Percentiles rank a stretch among this genome's conserved stretches.
phyloP scores from a whole-genome alignment of 176 grass and related monocot genomes.

The Carex myosuroides region DNA sequence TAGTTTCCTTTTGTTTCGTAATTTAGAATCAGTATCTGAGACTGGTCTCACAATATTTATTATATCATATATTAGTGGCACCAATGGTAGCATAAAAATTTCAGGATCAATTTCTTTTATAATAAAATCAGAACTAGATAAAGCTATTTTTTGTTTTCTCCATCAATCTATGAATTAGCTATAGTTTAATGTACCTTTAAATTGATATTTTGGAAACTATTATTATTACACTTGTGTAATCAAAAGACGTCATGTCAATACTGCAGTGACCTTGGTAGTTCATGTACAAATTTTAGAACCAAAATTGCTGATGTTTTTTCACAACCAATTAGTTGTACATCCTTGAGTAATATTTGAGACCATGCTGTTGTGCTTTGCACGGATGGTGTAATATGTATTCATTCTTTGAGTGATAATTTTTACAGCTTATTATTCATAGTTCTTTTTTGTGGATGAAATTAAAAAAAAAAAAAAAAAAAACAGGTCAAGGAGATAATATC shows the following conservation, averaged over 20 bases:
- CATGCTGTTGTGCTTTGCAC: not conserved
- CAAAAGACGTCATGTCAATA: too few species aligned
- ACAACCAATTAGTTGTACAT: not conserved
- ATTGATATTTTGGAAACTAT: not conserved
- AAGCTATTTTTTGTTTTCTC: not conserved
- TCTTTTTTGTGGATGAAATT: not conserved
- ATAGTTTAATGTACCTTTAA: not conserved
- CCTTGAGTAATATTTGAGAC: not conserved
- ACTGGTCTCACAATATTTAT: too few species aligned
- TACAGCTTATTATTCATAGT: constrained; percentile 3
- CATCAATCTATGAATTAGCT: not conserved
- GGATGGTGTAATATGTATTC: not conserved
- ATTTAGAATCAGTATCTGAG: not conserved
- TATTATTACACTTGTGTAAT: not conserved
- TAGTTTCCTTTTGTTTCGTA: not conserved
- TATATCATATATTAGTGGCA: not conserved
- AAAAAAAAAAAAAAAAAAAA: not conserved
- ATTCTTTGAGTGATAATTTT: not conserved
- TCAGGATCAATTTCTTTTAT: too few species aligned
- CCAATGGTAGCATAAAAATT: not conserved
- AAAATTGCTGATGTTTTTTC: not conserved
- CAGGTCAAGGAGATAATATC: constrained; percentile 80
- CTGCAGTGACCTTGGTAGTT: too few species aligned
- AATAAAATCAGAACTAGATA: not conserved
- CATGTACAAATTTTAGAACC: not conserved